Base-by-base conservation (phyloP, 495 filamentous ascomycete species). In the Niebla homalea region DNA sequence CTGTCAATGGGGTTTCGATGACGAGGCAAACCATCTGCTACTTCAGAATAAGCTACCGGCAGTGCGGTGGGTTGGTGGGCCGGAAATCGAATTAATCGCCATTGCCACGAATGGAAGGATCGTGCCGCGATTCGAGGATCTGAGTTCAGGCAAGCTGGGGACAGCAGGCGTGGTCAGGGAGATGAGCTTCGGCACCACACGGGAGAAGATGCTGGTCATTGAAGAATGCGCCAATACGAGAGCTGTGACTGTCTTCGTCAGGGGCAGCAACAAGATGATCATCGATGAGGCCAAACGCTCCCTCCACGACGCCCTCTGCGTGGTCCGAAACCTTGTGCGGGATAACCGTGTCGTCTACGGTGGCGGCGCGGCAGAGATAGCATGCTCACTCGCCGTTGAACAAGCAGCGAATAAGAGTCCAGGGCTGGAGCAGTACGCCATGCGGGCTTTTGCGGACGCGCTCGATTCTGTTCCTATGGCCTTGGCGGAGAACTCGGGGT, bases 221-320 rank as follows among this genome's bases (percentile, higher is more conserved):
- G 92, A 99, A 67, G 92, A 97, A 69, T 97, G 92, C 61, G 92
- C 93, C 63, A 97, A 99, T 72, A 94, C 87, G 44, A 77, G 92
- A 52, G 92, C 92, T 25, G 92, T 97, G 42, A 99, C 92, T 0
- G 79, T 92, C 39, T 99, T 99, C 63, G 82, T 99, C 42, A 74
- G 92, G 64, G 92, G 92, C 57, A 94, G 88, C 73, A 99, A 99
- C 76, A 99, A 97, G 76, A 99, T 99, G 92, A 94, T 98, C 63
- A 96, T 97, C 63, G 93, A 99, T 65, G 93, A 99, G 66, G 93
- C 92, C 41, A 95, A 95, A 73, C 84, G 93, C 56, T 95, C 90
- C 45, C 75, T 97, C 52, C 92, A 97, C 67, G 92, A 99, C 66
- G 92, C 92, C 36, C 79, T 99, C 42, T 99, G 92, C 65, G 92